phyloP scores from a whole-genome alignment of 257 asterid species.

The Phtheirospermum japonicum region DNA sequence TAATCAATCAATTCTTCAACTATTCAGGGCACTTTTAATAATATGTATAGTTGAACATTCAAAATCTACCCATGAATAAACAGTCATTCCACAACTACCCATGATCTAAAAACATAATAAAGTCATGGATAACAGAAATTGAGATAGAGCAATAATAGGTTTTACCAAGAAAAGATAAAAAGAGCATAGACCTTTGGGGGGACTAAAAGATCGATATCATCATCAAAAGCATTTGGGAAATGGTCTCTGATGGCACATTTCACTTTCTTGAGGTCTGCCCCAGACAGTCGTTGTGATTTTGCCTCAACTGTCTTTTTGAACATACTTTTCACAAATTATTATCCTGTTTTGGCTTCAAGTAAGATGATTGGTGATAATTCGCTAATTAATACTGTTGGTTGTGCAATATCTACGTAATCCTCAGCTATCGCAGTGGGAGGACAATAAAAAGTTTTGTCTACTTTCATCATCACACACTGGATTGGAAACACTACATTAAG shows the following conservation, averaged over 20 bases:
- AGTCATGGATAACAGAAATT: neutral
- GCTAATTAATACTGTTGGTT: neutral
- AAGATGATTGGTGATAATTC: no score
- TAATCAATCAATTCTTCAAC: no score
- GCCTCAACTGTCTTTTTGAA: conserved; percentile 87
- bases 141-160: neutral
- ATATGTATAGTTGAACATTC: no score
- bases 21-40: no score
- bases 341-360: no score
- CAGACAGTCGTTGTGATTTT: conserved; percentile 86
- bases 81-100: neutral
- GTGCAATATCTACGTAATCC: no score
- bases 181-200: conserved; percentile 99
- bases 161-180: no score
- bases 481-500: no score
- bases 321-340: conserved; percentile 46
- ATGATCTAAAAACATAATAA: neutral
- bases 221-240: conserved; percentile 68
- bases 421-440: conserved; percentile 15
- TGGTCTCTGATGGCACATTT: conserved; percentile 68
- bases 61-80: neutral
- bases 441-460: no score
- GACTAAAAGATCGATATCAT: conserved; percentile 58
- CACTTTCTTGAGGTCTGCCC: conserved; percentile 93
- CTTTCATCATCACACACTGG: no score